phyloP scores from a whole-genome alignment of 148 eudicot genomes.

The Cornus kousa region DNA sequence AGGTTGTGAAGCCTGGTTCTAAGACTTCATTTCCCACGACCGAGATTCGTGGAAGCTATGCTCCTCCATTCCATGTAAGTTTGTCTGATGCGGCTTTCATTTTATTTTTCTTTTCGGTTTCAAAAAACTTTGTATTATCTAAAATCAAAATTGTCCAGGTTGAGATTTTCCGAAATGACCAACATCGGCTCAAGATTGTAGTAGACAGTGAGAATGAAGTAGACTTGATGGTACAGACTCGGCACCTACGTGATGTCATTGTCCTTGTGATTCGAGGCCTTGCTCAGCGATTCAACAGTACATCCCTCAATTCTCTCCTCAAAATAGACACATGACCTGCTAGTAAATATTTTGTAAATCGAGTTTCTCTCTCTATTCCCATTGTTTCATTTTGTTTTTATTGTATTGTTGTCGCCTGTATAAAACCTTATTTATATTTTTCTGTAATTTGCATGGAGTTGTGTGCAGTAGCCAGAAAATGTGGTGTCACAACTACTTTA shows the following conservation, averaged over 20 bases:
- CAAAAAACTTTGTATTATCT: background rate
- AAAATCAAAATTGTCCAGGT: slow-evolving; percentile 45
- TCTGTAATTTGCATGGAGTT: background rate
- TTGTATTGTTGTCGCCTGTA: background rate
- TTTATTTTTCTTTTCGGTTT: background rate
- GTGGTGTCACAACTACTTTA: background rate
- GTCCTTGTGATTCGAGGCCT: slow-evolving; percentile 91
- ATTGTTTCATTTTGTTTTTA: background rate
- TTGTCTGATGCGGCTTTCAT: background rate
- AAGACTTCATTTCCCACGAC: slow-evolving; percentile 92
- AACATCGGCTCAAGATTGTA: slow-evolving; percentile 80
- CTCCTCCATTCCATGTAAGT: slow-evolving; percentile 98
- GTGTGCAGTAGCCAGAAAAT: background rate
- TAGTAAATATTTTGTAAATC: slow-evolving; percentile 16
- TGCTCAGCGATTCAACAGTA: slow-evolving; percentile 91
- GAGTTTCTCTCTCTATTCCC: background rate
- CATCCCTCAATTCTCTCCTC: slow-evolving; percentile 87
- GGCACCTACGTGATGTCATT: slow-evolving; percentile 82
- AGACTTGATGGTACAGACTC: slow-evolving; percentile 90
- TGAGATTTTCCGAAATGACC: slow-evolving; percentile 89
- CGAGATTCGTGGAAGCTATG: slow-evolving; percentile 90
- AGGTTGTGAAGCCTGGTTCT: slow-evolving; percentile 94
- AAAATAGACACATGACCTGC: slow-evolving; percentile 53
- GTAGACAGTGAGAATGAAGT: slow-evolving; percentile 82
- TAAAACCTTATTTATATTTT: background rate